Evolutionary conservation across 169 alveolate genomes (phyloP).

Genomic region (Plasmodium billcollinsi): DNA sequence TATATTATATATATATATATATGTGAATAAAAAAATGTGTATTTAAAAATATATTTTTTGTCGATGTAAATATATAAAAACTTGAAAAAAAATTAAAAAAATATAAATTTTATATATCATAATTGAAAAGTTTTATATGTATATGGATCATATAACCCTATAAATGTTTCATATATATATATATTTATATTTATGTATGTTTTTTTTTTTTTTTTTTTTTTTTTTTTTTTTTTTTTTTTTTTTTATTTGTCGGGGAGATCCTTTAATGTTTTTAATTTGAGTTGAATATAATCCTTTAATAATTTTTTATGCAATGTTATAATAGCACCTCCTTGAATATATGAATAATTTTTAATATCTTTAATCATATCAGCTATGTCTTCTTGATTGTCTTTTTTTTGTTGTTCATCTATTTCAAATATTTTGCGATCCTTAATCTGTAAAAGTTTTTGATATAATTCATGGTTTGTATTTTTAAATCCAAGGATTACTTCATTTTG

Average conservation of each 20-base stretch:
- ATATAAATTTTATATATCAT: no score
- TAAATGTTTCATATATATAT: no score
- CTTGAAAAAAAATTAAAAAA: no score
- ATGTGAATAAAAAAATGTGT: no score
- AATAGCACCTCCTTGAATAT: constrained; percentile 65
- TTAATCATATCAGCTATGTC: constrained; percentile 45
- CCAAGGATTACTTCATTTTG: constrained; percentile 49
- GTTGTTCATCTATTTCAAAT: constrained; percentile 24
- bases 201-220: background rate
- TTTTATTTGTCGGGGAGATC: constrained; percentile 8
- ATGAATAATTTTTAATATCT: constrained; percentile 60
- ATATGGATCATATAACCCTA: no score
- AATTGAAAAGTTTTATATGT: no score
- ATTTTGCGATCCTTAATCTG: constrained; percentile 40
- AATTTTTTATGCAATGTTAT: constrained; percentile 42
- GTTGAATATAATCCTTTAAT: constrained; percentile 13
- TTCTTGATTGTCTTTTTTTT: constrained; percentile 10
- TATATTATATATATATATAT: no score
- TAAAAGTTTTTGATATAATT: constrained; percentile 41
- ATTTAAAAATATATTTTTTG: no score
- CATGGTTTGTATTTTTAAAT: constrained; percentile 61
- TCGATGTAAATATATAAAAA: no score
- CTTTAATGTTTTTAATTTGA: constrained; percentile 21
- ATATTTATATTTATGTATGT: no score
- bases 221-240: background rate